phyloP scores from a whole-genome alignment of 805 yeast species.

The Wickerhamiella alocasiicola region DNA sequence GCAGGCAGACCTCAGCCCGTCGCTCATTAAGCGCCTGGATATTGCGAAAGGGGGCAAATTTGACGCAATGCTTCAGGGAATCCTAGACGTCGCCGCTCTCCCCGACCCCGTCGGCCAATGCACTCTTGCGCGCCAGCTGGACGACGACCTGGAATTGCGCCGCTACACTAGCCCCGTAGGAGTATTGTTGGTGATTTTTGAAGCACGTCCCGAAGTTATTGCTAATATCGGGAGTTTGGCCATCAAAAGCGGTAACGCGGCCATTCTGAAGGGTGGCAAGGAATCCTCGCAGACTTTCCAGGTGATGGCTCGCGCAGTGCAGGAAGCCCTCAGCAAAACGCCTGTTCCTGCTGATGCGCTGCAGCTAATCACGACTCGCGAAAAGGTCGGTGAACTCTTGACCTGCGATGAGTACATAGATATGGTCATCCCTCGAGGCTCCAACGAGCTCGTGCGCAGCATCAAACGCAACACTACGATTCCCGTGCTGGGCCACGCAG shows the following conservation, averaged over 20 bases:
- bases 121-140: slow-evolving; percentile 71
- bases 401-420: slow-evolving; percentile 83
- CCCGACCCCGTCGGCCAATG: slow-evolving; percentile 90
- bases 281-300: slow-evolving; percentile 79
- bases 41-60: slow-evolving; percentile 70
- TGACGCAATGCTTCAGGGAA: slow-evolving; percentile 90
- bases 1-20: slow-evolving; percentile 45
- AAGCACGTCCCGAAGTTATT: slow-evolving; percentile 95
- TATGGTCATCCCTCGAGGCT: slow-evolving; percentile 95
- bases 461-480: slow-evolving; percentile 83
- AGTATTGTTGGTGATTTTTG: slow-evolving; percentile 82
- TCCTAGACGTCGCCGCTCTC: slow-evolving; percentile 75
- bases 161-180: slow-evolving; percentile 92
- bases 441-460: slow-evolving; percentile 75
- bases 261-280: slow-evolving; percentile 94
- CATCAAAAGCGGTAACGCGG: slow-evolving; percentile 92
- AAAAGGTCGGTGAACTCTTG: slow-evolving; percentile 75
- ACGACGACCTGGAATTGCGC: slow-evolving; percentile 74
- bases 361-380: slow-evolving; percentile 79
- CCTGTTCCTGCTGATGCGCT: slow-evolving; percentile 70
- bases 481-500: slow-evolving; percentile 97
- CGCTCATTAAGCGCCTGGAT: slow-evolving; percentile 77
- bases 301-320: slow-evolving; percentile 64
- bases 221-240: slow-evolving; percentile 95
- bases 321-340: slow-evolving; percentile 45